phyloP scores from a whole-genome alignment of 371 early-diverging fungal genomes.

The Sporodiniella umbellata region DNA sequence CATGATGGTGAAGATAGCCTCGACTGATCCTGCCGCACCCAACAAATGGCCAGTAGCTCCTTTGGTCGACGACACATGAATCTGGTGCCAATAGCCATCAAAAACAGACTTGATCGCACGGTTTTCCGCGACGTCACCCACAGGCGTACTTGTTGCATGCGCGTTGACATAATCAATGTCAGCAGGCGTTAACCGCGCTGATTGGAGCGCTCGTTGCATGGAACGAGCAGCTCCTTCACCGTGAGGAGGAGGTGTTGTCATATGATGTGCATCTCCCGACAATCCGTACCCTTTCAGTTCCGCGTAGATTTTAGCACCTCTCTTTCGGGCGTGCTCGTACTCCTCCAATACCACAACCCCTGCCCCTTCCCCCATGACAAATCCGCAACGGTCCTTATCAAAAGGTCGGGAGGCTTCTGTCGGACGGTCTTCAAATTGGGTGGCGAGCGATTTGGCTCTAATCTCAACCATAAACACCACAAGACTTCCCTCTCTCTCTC shows the following conservation, averaged over 20 bases:
- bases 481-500: not conserved
- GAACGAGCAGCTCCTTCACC: conserved; percentile 84
- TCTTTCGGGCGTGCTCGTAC: conserved; percentile 79
- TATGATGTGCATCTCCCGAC: conserved; percentile 92
- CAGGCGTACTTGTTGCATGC: conserved; percentile 92
- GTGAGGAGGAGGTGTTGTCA: conserved; percentile 87
- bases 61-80: conserved; percentile 88
- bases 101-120: conserved; percentile 80
- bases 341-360: conserved; percentile 93
- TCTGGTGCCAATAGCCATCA: conserved; percentile 44
- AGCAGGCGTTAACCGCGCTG: conserved; percentile 53
- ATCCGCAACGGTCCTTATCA: conserved; percentile 83
- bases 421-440: conserved; percentile 76
- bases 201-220: conserved; percentile 78
- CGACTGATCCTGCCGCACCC: conserved; percentile 95
- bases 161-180: conserved; percentile 91
- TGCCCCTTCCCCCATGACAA: conserved; percentile 95
- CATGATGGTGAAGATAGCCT: conserved; percentile 86
- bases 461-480: too few relatives aligned
- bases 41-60: conserved; percentile 91
- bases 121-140: conserved; percentile 78
- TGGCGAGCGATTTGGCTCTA: conserved; percentile 83
- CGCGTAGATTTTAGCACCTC: conserved; percentile 89
- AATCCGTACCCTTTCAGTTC: conserved; percentile 89
- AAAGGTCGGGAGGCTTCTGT: conserved; percentile 85